A percentile compares a stretch with the other conserved stretches of the same genome.
Conservation (phyloP, 1,139 yeast species). For the Pneumocystis jirovecii region DNA sequence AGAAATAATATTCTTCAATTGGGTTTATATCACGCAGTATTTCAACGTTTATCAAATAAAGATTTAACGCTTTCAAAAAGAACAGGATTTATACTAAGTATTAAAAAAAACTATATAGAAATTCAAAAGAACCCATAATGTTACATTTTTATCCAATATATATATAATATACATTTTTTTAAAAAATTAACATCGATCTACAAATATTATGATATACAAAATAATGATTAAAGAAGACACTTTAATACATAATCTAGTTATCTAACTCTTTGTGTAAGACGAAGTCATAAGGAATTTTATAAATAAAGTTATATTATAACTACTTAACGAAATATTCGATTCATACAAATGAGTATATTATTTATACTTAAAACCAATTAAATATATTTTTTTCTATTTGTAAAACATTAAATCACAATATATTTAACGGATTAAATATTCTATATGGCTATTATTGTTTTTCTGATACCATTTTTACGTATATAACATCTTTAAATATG, state of each 20-base stretch:
- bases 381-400: neutral
- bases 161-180: neutral
- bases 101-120: neutral
- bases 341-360: neutral
- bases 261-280: neutral
- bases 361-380: neutral
- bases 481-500: neutral
- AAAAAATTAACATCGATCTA: neutral
- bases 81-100: neutral
- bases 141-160: neutral
- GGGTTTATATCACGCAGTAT: neutral
- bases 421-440: neutral
- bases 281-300: neutral
- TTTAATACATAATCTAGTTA: neutral
- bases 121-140: neutral
- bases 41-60: neutral
- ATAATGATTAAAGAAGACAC: neutral
- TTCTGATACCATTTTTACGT: neutral
- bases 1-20: neutral
- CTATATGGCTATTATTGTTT: neutral
- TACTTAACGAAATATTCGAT: neutral
- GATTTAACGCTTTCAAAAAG: neutral
- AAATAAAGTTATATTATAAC: neutral
- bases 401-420: neutral
- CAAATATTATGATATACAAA: neutral